These are phyloP conservation scores for Magnolia officinalis DNA, from an alignment of 164 flowering plant species.

Conservation along the genomic window DNA sequence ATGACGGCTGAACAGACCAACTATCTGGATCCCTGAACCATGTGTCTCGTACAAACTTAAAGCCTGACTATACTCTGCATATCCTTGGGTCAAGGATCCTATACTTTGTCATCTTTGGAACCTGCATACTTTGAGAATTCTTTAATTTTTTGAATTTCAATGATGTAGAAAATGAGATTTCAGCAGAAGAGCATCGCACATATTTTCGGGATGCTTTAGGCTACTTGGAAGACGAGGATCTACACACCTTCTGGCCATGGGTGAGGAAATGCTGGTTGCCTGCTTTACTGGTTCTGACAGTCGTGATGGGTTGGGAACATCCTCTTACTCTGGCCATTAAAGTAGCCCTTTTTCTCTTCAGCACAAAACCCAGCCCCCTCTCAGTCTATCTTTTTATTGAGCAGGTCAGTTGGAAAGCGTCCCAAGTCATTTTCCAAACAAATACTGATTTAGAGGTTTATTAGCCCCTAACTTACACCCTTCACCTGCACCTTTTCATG, in stretches of 20 bases:
- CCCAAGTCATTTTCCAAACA: background rate
- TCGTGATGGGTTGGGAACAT: conserved; percentile 4
- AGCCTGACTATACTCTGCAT: background rate
- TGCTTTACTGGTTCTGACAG: background rate
- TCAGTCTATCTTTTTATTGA: conserved; percentile 8
- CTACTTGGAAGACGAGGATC: conserved; percentile 8
- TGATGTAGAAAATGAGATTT: conserved; percentile 6
- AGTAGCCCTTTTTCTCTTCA: conserved; percentile 1
- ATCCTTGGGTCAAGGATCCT: background rate
- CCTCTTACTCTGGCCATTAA: conserved; percentile 8
- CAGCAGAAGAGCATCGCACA: background rate
- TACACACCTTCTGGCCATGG: background rate
- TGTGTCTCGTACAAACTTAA: background rate
- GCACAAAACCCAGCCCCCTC: conserved; percentile 7
- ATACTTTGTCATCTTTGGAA: background rate
- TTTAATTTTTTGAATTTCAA: background rate
- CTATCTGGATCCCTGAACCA: background rate
- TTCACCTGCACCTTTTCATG: background rate
- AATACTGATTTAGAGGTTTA: background rate
- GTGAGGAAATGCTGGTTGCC: conserved; percentile 5
- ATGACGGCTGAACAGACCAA: background rate
- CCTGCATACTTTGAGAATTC: background rate
- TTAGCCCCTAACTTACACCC: background rate
- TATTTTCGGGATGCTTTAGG: conserved; percentile 4
- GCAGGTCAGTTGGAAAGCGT: conserved; percentile 1